A percentile compares a stretch with the other conserved stretches of the same genome.
These are phyloP conservation scores for Echium plantagineum DNA, from an alignment of 257 asterid species.

Conservation along the genomic window DNA sequence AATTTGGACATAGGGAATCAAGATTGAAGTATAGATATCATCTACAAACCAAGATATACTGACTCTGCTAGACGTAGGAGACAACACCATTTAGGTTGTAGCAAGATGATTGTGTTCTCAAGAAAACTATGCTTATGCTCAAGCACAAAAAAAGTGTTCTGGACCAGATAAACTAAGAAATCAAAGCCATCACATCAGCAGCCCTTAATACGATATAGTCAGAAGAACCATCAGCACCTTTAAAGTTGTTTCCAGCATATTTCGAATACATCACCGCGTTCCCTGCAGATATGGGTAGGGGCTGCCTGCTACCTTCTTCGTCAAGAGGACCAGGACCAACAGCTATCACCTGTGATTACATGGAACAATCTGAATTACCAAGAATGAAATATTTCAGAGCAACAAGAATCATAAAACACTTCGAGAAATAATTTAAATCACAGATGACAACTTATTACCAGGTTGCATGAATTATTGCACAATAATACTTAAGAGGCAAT, in stretches of 20 bases:
- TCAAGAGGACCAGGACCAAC: slow-evolving; percentile 85
- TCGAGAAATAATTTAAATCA: neutral
- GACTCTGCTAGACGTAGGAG: neutral
- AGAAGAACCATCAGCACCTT: slow-evolving; percentile 67
- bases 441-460: too few relatives aligned
- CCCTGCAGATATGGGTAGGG: slow-evolving; percentile 57
- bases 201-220: slow-evolving; percentile 61
- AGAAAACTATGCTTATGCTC: slow-evolving; percentile 7
- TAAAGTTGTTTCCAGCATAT: slow-evolving; percentile 83
- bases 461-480: neutral
- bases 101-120: neutral
- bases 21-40: too few relatives aligned
- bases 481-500: neutral
- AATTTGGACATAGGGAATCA: too few relatives aligned
- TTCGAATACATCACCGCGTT: slow-evolving; percentile 77
- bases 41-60: too few relatives aligned
- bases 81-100: slow-evolving; percentile 8
- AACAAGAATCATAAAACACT: neutral
- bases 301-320: slow-evolving; percentile 73
- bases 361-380: too few relatives aligned
- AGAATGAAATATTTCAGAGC: neutral
- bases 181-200: slow-evolving; percentile 72
- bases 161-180: slow-evolving; percentile 30
- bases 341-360: slow-evolving; percentile 45
- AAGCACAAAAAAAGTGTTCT: neutral